Evolutionary conservation across 371 early-diverging fungal genomes (phyloP).

Genomic region (Circinella minor): DNA sequence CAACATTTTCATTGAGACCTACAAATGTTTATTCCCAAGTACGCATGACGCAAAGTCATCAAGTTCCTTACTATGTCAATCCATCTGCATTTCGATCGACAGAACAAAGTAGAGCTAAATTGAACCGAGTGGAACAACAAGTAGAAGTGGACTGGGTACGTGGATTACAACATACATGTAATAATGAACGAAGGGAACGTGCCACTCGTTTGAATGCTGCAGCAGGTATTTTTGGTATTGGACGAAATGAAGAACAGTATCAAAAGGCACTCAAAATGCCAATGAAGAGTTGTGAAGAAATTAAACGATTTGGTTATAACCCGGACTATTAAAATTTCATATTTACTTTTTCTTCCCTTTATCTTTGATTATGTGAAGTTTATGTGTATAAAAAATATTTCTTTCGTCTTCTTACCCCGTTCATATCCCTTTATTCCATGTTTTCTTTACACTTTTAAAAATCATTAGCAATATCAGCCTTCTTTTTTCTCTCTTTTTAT

Average conservation of each 20-base stretch:
- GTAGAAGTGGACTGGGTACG: conserved; percentile 46
- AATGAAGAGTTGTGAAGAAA: conserved; percentile 41
- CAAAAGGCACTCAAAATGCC: conserved; percentile 42
- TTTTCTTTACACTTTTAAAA: no score
- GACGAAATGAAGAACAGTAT: conserved; percentile 42
- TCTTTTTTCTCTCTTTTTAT: no score
- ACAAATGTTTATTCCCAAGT: conserved; percentile 41
- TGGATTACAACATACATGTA: conserved; percentile 40
- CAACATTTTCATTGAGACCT: conserved; percentile 42
- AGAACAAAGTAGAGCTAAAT: conserved; percentile 31
- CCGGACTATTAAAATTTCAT: conserved; percentile 9
- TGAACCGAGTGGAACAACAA: conserved; percentile 45
- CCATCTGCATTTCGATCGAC: conserved; percentile 36
- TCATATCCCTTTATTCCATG: no score
- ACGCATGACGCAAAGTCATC: conserved; percentile 38
- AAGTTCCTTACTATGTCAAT: conserved; percentile 52
- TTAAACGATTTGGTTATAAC: conserved; percentile 37
- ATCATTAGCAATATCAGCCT: no score
- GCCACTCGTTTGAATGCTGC: conserved; percentile 34
- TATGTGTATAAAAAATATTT: no score
- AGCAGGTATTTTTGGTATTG: conserved; percentile 41
- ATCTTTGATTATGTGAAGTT: not conserved
- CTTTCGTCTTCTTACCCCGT: no score
- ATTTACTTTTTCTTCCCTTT: not conserved
- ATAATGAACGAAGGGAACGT: conserved; percentile 37